These are phyloP conservation scores for Cryptococcus sp. DNA, from an alignment of 1,284 basidiomycete genomes.

Conservation along the genomic window DNA sequence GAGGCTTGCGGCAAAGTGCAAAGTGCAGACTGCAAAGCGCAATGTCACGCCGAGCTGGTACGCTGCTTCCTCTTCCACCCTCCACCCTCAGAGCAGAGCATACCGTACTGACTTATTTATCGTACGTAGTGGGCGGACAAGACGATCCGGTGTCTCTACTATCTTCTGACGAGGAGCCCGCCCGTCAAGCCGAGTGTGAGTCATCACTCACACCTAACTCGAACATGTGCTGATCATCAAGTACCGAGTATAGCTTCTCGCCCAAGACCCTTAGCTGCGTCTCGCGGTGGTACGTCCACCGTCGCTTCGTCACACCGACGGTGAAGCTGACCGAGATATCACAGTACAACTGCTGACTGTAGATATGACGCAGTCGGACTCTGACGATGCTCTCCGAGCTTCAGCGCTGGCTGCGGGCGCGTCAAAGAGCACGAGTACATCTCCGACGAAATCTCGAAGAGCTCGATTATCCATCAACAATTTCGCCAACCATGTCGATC, in stretches of 20 bases:
- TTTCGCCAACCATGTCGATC: background rate
- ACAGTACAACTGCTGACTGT: background rate
- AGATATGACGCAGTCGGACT: background rate
- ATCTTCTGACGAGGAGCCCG: conserved; percentile 12
- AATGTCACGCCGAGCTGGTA: background rate
- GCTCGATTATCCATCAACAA: background rate
- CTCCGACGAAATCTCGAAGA: background rate
- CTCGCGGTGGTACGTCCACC: too few species aligned
- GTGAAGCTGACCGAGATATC: background rate
- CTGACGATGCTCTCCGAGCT: background rate
- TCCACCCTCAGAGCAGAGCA: background rate
- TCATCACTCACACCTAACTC: background rate
- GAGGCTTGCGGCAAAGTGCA: too few species aligned
- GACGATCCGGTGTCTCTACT: conserved; percentile 8
- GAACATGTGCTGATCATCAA: background rate
- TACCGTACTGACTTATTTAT: background rate
- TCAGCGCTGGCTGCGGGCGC: background rate
- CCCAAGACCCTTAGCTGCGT: too few species aligned
- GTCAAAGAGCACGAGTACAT: background rate
- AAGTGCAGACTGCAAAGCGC: too few species aligned
- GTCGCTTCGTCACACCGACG: background rate
- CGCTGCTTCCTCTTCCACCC: background rate
- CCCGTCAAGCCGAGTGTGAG: conserved; percentile 11
- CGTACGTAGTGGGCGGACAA: background rate
- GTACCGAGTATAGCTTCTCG: too few species aligned